Evolutionary conservation across 257 asterid species (phyloP).

Genomic region (Solanum medicagineum): DNA sequence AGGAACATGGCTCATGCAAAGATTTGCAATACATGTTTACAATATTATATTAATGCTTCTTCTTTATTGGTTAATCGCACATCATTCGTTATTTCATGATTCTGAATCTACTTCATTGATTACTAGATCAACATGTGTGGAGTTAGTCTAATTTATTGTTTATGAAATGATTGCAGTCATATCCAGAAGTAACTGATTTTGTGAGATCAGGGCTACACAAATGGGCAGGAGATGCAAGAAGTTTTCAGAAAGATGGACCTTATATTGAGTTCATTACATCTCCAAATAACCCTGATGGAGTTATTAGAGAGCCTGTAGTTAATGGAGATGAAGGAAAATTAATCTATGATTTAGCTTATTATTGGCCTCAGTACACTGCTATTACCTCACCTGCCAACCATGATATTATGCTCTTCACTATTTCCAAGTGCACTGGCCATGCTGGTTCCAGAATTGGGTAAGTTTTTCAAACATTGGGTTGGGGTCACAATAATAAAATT

Average conservation of each 20-base stretch:
- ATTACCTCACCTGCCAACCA: conserved; percentile 48
- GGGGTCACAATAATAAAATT: no score
- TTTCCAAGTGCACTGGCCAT: conserved; percentile 87
- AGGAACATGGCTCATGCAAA: conserved; percentile 19
- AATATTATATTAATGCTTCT: background rate
- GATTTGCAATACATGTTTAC: background rate
- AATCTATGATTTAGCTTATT: conserved; percentile 69
- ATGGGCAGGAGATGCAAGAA: conserved; percentile 71
- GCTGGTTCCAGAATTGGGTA: conserved; percentile 96
- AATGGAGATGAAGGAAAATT: conserved; percentile 29
- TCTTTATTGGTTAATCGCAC: no score
- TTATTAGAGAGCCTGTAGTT: conserved; percentile 39
- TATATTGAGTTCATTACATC: conserved; percentile 70
- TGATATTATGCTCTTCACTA: conserved; percentile 70
- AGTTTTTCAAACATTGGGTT: no score
- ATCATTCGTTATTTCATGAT: no score
- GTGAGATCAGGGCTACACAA: conserved; percentile 41
- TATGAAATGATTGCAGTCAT: conserved; percentile 24
- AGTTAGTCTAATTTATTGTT: background rate
- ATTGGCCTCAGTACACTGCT: conserved; percentile 87
- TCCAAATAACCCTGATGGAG: conserved; percentile 72
- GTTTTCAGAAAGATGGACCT: conserved; percentile 31
- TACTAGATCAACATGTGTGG: background rate
- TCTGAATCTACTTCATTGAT: background rate
- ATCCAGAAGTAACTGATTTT: conserved; percentile 44